These are phyloP conservation scores for Lactarius sanguifluus DNA, from an alignment of 768 basidiomycete genomes.

Conservation along the genomic window DNA sequence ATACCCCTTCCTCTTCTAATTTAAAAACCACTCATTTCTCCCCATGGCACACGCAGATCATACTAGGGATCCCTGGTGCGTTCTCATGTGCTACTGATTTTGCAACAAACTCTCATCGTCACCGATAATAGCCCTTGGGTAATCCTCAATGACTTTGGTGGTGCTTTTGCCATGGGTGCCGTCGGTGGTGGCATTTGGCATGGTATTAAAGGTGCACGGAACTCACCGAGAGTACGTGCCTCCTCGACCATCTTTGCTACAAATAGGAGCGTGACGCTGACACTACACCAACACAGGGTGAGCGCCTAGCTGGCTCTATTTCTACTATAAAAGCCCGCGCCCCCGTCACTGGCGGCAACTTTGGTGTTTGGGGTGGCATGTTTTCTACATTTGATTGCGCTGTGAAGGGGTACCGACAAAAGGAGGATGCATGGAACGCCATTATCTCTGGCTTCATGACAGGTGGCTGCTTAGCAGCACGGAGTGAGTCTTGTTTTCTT, in stretches of 20 bases:
- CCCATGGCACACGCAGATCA: constrained; percentile 89
- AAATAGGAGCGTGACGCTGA: neutral
- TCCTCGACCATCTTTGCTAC: neutral
- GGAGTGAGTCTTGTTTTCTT: constrained; percentile 62
- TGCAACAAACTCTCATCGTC: constrained; percentile 14
- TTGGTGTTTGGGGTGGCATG: constrained; percentile 95
- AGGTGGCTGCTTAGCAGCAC: constrained; percentile 90
- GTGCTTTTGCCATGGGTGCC: constrained; percentile 97
- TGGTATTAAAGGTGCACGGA: constrained; percentile 95
- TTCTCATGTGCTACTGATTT: neutral
- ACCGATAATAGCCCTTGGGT: constrained; percentile 81
- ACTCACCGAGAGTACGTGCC: constrained; percentile 81
- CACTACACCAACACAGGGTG: constrained; percentile 60
- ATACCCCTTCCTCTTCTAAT: constrained; percentile 23
- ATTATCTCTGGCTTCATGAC: constrained; percentile 99
- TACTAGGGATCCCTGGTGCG: constrained; percentile 89
- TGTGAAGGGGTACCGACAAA: constrained; percentile 94
- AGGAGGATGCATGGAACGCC: constrained; percentile 99
- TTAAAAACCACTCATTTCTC: constrained; percentile 17
- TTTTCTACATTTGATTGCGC: constrained; percentile 99
- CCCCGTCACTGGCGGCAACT: constrained; percentile 97
- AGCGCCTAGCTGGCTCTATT: constrained; percentile 89
- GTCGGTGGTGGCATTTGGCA: constrained; percentile 99
- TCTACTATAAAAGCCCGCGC: constrained; percentile 98
- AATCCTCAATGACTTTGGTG: constrained; percentile 96